Base-by-base conservation (phyloP, 495 filamentous ascomycete genomes). In the Penicillium ochrochloron region DNA sequence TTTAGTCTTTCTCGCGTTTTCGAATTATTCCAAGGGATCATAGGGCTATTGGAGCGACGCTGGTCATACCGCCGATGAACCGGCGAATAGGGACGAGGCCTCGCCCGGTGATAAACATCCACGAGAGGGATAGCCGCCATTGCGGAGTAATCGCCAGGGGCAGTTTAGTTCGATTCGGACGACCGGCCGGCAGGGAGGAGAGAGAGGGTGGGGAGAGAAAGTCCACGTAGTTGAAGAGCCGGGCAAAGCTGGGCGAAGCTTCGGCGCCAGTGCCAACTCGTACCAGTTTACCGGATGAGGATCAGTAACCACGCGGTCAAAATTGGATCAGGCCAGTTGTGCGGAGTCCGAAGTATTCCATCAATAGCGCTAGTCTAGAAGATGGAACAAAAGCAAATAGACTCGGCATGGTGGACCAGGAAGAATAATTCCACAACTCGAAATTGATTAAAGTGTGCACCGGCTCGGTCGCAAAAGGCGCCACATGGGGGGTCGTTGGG, bases 381-480 rank as follows among this genome's bases (percentile, higher is more conserved):
- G 27, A 29, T 4, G 48, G 53, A 31, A 14, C 29, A 58, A 15
- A 11, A 10, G 37, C 19, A 17, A 44, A 27, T n/a, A 37, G 51
- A 14, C 51, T 21, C 34, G 34, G 34, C 54, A 48, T 46, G n/a
- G 42, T 19, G 42, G 42, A 46, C 19, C 6, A 10, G 44, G 34
- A 53, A 41, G 19, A 61, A 61, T 51, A 25, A 59, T 48, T 50
- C 60, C 54, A 41, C 27, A 60, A 60, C 62, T 56, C 42, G 25
- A 63, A 57, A 60, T 66, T 63, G 60, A 63, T 63, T 56, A 62
- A 66, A 55, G 35, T 41, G 48, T 34, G 50, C 23, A 29, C 46
- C 25, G 50, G 41, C 15, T 11, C 15, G 25, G 34, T 44, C 39
- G 34, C 23, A 46, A 59, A 6, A 31, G 57, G 56, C 48, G 50